phyloP scores from a whole-genome alignment of 495 filamentous ascomycete genomes.

The Hapsidospora chrysogenum region DNA sequence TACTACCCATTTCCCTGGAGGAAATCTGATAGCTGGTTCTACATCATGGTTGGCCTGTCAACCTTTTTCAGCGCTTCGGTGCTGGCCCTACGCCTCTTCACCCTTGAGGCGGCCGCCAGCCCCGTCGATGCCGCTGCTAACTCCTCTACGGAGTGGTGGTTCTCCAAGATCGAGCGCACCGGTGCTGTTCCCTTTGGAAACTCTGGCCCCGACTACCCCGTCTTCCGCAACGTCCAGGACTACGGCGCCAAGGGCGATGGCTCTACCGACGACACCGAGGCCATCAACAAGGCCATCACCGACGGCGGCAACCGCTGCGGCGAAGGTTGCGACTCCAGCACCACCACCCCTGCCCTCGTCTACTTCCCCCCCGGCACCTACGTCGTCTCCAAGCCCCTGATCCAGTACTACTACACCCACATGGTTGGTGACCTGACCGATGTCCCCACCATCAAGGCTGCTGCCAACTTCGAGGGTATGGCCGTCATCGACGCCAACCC shows the following conservation, averaged over 20 bases:
- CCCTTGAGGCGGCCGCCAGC: not conserved
- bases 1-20: not conserved
- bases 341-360: slow-evolving; percentile 54
- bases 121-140: not conserved
- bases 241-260: slow-evolving; percentile 45
- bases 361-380: slow-evolving; percentile 76
- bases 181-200: slow-evolving; percentile 26
- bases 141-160: slow-evolving; percentile 20
- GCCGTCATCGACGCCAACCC: slow-evolving; percentile 84
- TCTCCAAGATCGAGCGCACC: slow-evolving; percentile 26
- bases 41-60: slow-evolving; percentile 4
- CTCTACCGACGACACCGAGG: slow-evolving; percentile 64
- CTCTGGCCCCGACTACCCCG: slow-evolving; percentile 21
- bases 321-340: slow-evolving; percentile 64
- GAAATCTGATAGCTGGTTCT: not conserved
- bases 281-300: slow-evolving; percentile 76
- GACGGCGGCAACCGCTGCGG: slow-evolving; percentile 61
- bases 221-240: slow-evolving; percentile 43
- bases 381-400: slow-evolving; percentile 46
- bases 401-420: slow-evolving; percentile 68
- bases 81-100: slow-evolving; percentile 3
- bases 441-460: slow-evolving; percentile 63
- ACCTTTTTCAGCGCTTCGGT: slow-evolving; percentile 1
- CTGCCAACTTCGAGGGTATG: slow-evolving; percentile 59
- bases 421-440: slow-evolving; percentile 55